Base-by-base conservation (phyloP, 169 alveolate genomes). In the Plasmodium billcollinsi region DNA sequence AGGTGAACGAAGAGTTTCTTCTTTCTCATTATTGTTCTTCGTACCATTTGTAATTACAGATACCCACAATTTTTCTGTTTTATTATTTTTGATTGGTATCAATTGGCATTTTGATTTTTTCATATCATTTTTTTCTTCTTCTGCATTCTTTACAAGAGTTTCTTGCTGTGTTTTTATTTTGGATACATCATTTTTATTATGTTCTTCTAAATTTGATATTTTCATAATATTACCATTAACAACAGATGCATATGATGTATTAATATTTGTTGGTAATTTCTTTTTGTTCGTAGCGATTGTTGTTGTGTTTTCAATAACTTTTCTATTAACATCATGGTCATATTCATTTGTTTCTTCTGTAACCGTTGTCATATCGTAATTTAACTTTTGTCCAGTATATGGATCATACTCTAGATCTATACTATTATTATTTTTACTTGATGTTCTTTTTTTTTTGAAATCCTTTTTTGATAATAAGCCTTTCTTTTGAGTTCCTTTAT, bases 31-130 rank as follows among this genome's bases (percentile, higher is more conserved):
- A 12, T 65, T 52, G 33, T 76, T 29, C 4, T n/a, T n/a, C 66
- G 20, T 66, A 26, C 89, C 89, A 65, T 78, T 78, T 4, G 89
- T 78, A 18, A 78, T 78, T 26, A 78, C 69, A 1, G 89, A 78
- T 66, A 78, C 78, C 89, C 89, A 78, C 39, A 66, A 58, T 21
- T 78, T 78, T 50, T 78, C 89, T 39, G 89, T 18, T 14, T 78
- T 59, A 52, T 47, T 66, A 65, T 78, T 78, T 24, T 78, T 78
- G 54, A 47, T 65, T 49, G 75, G 75, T 2, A 67, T 20, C 54
- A 67, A 78, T 6, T 78, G 89, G 29, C 69, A n/a, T 78, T 78
- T 78, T 24, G 66, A 59, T 50, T 65, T 63, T 52, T 76, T 76
- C 54, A 18, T 63, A 21, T 78, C 89, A 26, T 78, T 73, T 21